phyloP scores from a whole-genome alignment of 108 stramenopile species.

The Conticribra guillardii region DNA sequence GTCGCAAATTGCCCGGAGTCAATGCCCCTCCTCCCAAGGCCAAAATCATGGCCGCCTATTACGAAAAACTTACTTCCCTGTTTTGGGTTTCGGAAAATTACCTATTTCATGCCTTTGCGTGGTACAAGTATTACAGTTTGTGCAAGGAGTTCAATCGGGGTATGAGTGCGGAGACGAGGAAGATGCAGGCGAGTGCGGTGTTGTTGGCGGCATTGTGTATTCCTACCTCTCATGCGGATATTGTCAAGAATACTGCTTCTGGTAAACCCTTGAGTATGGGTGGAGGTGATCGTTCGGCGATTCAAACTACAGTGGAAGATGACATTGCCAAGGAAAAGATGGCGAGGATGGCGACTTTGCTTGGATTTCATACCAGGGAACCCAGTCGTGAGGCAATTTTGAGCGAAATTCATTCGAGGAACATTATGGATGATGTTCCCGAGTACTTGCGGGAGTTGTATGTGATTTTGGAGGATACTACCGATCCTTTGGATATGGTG shows the following conservation, averaged over 20 bases:
- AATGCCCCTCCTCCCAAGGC: constrained; percentile 86
- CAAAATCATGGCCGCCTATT: constrained; percentile 96
- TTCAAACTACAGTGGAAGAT: constrained; percentile 67
- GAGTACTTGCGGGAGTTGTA: constrained; percentile 80
- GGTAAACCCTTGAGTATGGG: not conserved
- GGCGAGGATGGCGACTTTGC: constrained; percentile 93
- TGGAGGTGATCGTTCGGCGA: constrained; percentile 32
- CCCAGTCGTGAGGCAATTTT: constrained; percentile 91
- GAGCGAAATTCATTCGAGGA: constrained; percentile 70
- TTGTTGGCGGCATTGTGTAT: constrained; percentile 93
- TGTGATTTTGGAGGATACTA: constrained; percentile 76
- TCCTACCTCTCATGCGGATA: constrained; percentile 51
- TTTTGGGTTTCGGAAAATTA: constrained; percentile 98
- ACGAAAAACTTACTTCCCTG: constrained; percentile 94
- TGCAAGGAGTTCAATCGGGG: constrained; percentile 92
- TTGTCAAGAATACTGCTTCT: constrained; percentile 16
- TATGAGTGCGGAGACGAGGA: constrained; percentile 83
- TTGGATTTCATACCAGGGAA: constrained; percentile 91
- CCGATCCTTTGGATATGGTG: constrained; percentile 82
- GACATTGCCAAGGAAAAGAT: constrained; percentile 94
- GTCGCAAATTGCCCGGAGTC: constrained; percentile 65
- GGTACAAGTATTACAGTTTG: constrained; percentile 91
- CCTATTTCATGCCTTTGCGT: constrained; percentile 98
- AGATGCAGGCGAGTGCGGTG: constrained; percentile 81
- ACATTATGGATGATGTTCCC: constrained; percentile 79